Conservation (phyloP, 2,329 filamentous ascomycete genomes). For the Periglandula ipomoeae region DNA sequence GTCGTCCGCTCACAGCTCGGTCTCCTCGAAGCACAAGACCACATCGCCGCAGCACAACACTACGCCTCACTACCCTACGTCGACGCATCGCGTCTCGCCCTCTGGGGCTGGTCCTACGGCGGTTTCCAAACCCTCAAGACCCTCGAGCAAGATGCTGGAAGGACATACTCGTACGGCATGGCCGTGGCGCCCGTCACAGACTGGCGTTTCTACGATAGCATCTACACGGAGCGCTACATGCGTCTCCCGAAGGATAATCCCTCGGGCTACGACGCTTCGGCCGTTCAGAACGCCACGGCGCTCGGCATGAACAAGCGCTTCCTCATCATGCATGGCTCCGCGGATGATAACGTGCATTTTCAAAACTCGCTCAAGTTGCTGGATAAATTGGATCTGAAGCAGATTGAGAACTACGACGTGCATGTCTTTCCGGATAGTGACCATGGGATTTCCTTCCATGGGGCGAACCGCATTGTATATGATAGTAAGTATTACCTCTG, state of each 20-base stretch:
- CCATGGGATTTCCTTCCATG: conserved; percentile 91
- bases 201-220: conserved; percentile 89
- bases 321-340: conserved; percentile 90
- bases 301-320: conserved; percentile 74
- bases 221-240: conserved; percentile 98
- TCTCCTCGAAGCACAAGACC: conserved; percentile 75
- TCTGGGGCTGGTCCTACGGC: conserved; percentile 98
- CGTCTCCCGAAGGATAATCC: conserved; percentile 79
- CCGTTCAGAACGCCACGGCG: conserved; percentile 65
- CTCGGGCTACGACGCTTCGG: conserved; percentile 65
- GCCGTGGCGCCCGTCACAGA: conserved; percentile 97
- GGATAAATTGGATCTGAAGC: conserved; percentile 73
- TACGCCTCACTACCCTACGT: conserved; percentile 79
- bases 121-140: conserved; percentile 94
- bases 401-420: conserved; percentile 89
- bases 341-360: conserved; percentile 95
- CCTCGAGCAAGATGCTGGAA: conserved; percentile 79
- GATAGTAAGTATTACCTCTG: conserved; percentile 56
- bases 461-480: conserved; percentile 83
- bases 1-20: conserved; percentile 78
- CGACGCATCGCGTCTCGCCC: conserved; percentile 71
- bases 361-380: conserved; percentile 86
- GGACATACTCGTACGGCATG: conserved; percentile 94
- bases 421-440: conserved; percentile 96
- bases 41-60: conserved; percentile 80